Evolutionary conservation across 441 rosid genomes (phyloP).

Genomic region (Brassica hybrid): DNA sequence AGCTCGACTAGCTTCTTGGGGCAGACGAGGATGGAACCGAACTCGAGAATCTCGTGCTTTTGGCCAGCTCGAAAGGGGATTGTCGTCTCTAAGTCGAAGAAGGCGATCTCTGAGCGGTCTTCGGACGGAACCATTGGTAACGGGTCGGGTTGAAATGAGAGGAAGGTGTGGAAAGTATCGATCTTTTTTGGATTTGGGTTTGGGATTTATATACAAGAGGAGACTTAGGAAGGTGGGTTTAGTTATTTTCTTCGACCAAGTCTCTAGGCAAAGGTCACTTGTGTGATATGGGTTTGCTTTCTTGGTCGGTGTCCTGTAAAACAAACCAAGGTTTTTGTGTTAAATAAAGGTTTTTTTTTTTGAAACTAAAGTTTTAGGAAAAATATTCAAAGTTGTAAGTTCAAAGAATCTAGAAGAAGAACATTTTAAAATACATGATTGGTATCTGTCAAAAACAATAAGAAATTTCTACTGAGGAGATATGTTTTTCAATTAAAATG

Average conservation of each 20-base stretch:
- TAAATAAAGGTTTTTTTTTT: background rate
- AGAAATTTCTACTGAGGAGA: background rate
- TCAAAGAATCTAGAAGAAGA: slow-evolving; percentile 13
- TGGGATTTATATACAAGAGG: background rate
- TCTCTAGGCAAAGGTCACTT: slow-evolving; percentile 19
- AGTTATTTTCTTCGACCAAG: slow-evolving; percentile 5
- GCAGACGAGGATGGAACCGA: slow-evolving; percentile 88
- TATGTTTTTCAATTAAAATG: background rate
- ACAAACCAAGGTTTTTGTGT: background rate
- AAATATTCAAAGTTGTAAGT: background rate
- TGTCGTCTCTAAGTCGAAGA: slow-evolving; percentile 92
- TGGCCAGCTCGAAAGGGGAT: slow-evolving; percentile 70
- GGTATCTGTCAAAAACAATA: slow-evolving; percentile 1
- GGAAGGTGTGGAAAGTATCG: slow-evolving; percentile 19
- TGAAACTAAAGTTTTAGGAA: background rate
- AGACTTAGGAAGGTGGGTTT: slow-evolving; percentile 36
- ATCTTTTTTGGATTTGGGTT: slow-evolving; percentile 4
- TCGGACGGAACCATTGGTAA: slow-evolving; percentile 24
- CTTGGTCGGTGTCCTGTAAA: slow-evolving; percentile 25
- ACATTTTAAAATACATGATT: background rate
- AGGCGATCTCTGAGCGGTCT: slow-evolving; percentile 70
- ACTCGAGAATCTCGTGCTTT: slow-evolving; percentile 68
- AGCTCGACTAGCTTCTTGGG: slow-evolving; percentile 78
- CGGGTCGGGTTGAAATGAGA: background rate
- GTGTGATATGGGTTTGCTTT: slow-evolving; percentile 21